These are phyloP conservation scores for Fonsecaea multimorphosa DNA, from an alignment of 2,329 filamentous ascomycete genomes.

Conservation along the genomic window DNA sequence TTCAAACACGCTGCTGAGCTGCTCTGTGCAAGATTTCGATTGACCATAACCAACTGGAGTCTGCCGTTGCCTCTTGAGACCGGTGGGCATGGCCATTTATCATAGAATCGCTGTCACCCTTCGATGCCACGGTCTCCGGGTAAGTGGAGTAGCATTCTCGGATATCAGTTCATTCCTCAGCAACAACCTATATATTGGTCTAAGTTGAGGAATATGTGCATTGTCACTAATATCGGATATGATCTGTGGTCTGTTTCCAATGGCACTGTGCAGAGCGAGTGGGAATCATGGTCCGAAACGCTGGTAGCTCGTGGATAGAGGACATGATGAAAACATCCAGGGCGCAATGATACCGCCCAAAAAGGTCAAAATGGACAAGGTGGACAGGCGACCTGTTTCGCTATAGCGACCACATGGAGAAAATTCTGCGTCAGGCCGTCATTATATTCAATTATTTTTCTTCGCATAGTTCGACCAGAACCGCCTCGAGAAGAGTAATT, in stretches of 20 bases:
- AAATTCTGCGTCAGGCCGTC: background rate
- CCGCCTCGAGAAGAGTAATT: conserved; percentile 8
- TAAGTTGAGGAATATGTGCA: background rate
- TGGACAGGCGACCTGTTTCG: background rate
- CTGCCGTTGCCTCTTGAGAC: background rate
- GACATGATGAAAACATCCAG: background rate
- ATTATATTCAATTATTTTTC: conserved; percentile 13
- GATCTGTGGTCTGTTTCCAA: background rate
- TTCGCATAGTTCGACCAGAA: background rate
- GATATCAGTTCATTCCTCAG: background rate
- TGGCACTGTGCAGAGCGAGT: background rate
- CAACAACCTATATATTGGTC: background rate
- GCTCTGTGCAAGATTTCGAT: background rate
- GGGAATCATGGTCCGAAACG: background rate
- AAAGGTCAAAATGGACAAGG: background rate
- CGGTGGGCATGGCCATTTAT: background rate
- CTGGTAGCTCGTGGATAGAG: background rate
- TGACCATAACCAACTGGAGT: background rate
- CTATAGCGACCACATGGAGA: background rate
- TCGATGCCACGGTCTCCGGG: background rate
- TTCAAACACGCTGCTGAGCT: background rate
- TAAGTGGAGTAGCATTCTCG: background rate
- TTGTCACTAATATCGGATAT: background rate
- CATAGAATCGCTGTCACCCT: no score
- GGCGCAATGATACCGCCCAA: background rate